A percentile compares a stretch with the other conserved stretches of the same genome.
Conservation (phyloP, 2,329 filamentous ascomycete genomes). For the Myotisia sp. region DNA sequence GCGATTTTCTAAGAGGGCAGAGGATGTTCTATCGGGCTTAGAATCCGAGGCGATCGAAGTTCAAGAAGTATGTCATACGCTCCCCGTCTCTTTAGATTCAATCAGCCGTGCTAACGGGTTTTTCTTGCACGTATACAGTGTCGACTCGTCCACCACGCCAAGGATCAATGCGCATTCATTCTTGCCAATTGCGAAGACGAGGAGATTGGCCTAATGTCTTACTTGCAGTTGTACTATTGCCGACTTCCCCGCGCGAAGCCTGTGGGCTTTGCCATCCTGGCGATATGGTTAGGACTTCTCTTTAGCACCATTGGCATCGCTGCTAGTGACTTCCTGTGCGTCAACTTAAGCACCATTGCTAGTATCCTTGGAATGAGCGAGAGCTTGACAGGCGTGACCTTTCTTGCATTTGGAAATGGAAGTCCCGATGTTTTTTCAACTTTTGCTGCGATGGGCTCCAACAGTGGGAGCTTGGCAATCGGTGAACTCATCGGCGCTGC, state of each 20-base stretch:
- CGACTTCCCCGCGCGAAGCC: constrained; percentile 51
- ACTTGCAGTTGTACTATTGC: constrained; percentile 87
- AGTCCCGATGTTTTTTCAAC: constrained; percentile 98
- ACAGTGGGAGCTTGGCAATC: constrained; percentile 91
- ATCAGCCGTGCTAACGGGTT: too few relatives aligned
- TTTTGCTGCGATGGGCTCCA: constrained; percentile 92
- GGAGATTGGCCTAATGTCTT: constrained; percentile 77
- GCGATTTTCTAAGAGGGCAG: constrained; percentile 15
- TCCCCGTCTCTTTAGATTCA: too few relatives aligned
- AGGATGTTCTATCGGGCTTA: constrained; percentile 10
- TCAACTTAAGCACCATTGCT: constrained; percentile 89
- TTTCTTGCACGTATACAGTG: constrained; percentile 49
- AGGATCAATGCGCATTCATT: constrained; percentile 79
- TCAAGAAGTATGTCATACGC: constrained; percentile 12
- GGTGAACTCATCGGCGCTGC: constrained; percentile 92
- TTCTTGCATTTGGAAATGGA: constrained; percentile 92
- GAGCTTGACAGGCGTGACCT: constrained; percentile 89
- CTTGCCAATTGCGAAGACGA: constrained; percentile 70
- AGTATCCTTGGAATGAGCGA: constrained; percentile 83
- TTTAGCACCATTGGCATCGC: constrained; percentile 97
- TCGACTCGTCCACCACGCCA: constrained; percentile 58
- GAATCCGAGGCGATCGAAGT: constrained; percentile 1
- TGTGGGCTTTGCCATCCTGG: constrained; percentile 63
- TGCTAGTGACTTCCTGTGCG: constrained; percentile 94
- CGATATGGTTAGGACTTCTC: constrained; percentile 71